Base-by-base conservation (phyloP, 768 basidiomycete species). In the Agrocybe pediades region DNA sequence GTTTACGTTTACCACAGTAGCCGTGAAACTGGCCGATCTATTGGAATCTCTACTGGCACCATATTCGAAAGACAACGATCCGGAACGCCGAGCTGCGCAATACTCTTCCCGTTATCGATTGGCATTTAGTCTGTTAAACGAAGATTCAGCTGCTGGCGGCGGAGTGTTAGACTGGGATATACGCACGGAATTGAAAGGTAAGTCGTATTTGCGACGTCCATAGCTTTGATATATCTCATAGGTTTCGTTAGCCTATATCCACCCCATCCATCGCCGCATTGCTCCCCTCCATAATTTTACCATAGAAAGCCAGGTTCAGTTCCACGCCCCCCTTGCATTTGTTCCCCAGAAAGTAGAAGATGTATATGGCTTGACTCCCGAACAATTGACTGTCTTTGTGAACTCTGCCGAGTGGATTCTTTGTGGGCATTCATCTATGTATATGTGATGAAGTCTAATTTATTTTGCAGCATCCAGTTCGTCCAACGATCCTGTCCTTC, bases 401-500 rank as follows among this genome's bases (percentile, higher is more conserved):
- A 99, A 99, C 64, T 93, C 93, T 6, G 97, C 95, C 3, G 88
- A 95, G 65, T 99, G 97, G 97, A 90, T 88, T 11, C 65, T 99
- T 45, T 94, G 95, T 95, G 62, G 62, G 77, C 25, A 41, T 41
- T 36, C 9, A 33, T 27, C 20, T 21, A 2, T 21, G 17, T 25
- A 8, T 41, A 13, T 19, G 43, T 6, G 36, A 36, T 17, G 20
- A 49, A 25, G 39, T 56, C 62, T 9, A 63, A 27, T 45, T 13
- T 39, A 39, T 30, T 41, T 24, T 11, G 36, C 61, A 98, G 95
- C 95, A 9, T 96, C 96, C 0, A 89, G 93, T 53, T 87, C 88
- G 2, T 94, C 93, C 1, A 93, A 91, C 55, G 94, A 98, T 57
- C 95, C 94, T 3, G 95, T 98, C 1, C 73, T 99, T 0, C 92